A percentile compares a stretch with the other conserved stretches of the same genome.
phyloP scores from a whole-genome alignment of 2,329 filamentous ascomycete species.

The Calonectria pauciramosa region DNA sequence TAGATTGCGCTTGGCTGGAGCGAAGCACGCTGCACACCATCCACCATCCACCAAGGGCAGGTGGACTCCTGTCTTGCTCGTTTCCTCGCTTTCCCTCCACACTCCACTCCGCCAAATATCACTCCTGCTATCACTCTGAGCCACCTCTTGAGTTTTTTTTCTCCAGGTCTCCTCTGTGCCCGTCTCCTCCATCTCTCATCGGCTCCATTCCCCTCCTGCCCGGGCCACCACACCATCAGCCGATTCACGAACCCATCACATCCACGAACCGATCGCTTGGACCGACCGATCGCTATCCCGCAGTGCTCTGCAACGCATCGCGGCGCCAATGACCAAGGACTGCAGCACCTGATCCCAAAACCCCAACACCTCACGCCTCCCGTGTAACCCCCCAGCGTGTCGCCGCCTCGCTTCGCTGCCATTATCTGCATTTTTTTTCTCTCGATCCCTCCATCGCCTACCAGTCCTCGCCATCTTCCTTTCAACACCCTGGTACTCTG shows the following conservation, averaged over 20 bases:
- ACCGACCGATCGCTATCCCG: conserved; percentile 21
- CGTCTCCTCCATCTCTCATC: neutral
- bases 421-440: conserved; percentile 18
- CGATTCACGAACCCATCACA: conserved; percentile 5
- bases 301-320: conserved; percentile 20
- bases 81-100: conserved; percentile 10
- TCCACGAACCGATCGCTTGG: conserved; percentile 13
- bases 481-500: conserved; percentile 10
- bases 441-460: conserved; percentile 18
- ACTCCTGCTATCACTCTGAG: neutral
- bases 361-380: neutral
- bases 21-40: neutral
- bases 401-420: conserved; percentile 20
- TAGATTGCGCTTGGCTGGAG: neutral
- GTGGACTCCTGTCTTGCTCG: conserved; percentile 6
- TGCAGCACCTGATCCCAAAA: conserved; percentile 6
- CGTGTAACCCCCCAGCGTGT: conserved; percentile 24
- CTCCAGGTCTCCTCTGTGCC: neutral
- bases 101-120: conserved; percentile 13
- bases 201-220: neutral
- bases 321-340: conserved; percentile 8
- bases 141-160: neutral
- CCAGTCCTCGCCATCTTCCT: conserved; percentile 20
- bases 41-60: neutral
- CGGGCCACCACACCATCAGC: neutral